phyloP scores from a whole-genome alignment of 306 rosid species.

The Acmispon strigosus region DNA sequence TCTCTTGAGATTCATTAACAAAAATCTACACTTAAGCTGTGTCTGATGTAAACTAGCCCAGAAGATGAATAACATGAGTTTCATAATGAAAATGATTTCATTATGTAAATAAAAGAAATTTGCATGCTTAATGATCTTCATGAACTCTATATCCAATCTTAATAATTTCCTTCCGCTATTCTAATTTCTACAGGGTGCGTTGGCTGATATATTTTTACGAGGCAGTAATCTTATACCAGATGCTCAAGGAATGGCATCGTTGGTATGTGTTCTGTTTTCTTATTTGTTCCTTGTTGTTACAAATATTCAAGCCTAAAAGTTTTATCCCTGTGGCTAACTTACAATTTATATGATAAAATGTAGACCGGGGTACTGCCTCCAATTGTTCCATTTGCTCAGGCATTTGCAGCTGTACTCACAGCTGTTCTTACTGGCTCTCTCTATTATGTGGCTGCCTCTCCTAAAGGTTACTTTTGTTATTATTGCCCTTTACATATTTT shows the following conservation, averaged over 20 bases:
- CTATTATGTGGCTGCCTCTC: constrained; percentile 90
- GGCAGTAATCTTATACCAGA: constrained; percentile 66
- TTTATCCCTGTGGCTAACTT: constrained; percentile 12
- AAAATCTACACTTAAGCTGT: neutral
- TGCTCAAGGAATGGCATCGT: constrained; percentile 88
- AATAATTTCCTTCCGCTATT: neutral
- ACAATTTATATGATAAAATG: constrained; percentile 15
- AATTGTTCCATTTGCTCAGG: constrained; percentile 96
- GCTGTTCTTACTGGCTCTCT: constrained; percentile 89
- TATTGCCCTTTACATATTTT: neutral
- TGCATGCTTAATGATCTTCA: neutral
- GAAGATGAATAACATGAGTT: neutral
- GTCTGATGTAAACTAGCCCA: constrained; percentile 10
- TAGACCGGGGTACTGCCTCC: constrained; percentile 91
- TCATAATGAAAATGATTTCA: neutral
- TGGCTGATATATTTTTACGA: constrained; percentile 83
- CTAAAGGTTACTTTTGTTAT: constrained; percentile 54
- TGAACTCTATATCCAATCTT: neutral
- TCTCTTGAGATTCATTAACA: neutral
- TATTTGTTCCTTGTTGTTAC: neutral
- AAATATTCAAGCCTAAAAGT: neutral
- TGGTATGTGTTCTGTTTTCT: constrained; percentile 39
- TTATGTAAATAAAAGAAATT: neutral
- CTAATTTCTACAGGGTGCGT: constrained; percentile 56
- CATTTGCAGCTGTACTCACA: constrained; percentile 89